Percentiles rank a stretch among this genome's conserved stretches.
Evolutionary conservation across 441 rosid species (phyloP).

Genomic region (Pelargonium australe): DNA sequence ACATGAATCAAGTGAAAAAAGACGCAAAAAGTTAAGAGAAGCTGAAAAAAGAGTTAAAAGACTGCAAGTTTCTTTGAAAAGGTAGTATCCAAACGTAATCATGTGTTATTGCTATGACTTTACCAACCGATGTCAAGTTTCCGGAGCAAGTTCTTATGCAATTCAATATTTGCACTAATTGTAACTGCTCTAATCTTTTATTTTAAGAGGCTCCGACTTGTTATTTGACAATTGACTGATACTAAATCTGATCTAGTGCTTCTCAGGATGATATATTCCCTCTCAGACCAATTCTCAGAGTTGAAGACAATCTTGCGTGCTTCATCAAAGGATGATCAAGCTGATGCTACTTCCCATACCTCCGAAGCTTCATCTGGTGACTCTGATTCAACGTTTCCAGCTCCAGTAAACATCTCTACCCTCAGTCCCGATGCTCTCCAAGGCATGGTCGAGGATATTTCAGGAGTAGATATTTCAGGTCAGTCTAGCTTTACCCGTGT

Average conservation of each 20-base stretch:
- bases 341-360: constrained; percentile 44
- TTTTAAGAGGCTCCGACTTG: constrained; percentile 14
- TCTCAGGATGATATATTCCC: constrained; percentile 79
- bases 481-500: constrained; percentile 23
- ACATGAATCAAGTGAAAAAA: constrained; percentile 56
- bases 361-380: constrained; percentile 62
- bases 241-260: constrained; percentile 62
- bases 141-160: neutral
- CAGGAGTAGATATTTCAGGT: constrained; percentile 56
- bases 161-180: neutral
- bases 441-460: constrained; percentile 49
- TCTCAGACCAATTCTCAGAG: constrained; percentile 87
- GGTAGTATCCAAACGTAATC: constrained; percentile 44
- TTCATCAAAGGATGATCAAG: constrained; percentile 44
- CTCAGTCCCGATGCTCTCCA: constrained; percentile 34
- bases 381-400: constrained; percentile 56
- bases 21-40: constrained; percentile 65
- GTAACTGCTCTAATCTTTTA: constrained; percentile 7
- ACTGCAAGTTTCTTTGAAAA: constrained; percentile 75
- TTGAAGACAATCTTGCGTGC: constrained; percentile 54
- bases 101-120: constrained; percentile 2
- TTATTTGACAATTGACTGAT: constrained; percentile 49
- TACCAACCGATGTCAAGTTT: neutral
- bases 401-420: constrained; percentile 27
- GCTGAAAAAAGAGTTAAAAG: constrained; percentile 67